Percentiles rank a stretch among this genome's conserved stretches.
Evolutionary conservation across 306 rosid species (phyloP).

Genomic region (Herpetospermum pedunculosum): DNA sequence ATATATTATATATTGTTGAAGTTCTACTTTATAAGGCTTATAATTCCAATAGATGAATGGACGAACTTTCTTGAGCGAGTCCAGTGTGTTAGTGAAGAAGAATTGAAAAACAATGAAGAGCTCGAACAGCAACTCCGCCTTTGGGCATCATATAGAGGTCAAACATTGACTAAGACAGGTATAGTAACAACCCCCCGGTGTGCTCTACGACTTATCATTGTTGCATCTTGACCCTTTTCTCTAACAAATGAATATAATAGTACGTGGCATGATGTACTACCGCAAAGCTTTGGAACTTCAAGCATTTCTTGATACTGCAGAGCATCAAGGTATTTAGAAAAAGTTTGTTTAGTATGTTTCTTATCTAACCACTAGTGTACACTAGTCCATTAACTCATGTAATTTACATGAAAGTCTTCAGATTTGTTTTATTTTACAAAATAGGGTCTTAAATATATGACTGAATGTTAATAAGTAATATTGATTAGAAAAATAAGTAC

Average conservation of each 20-base stretch:
- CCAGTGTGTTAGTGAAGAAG: slow-evolving; percentile 34
- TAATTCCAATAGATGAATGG: slow-evolving; percentile 70
- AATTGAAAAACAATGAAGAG: slow-evolving; percentile 31
- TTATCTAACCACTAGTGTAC: neutral
- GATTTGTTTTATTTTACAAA: neutral
- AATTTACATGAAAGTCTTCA: neutral
- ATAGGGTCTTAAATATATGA: neutral
- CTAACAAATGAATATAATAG: slow-evolving; percentile 15
- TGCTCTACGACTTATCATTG: neutral
- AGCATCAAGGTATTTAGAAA: slow-evolving; percentile 50
- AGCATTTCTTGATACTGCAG: slow-evolving; percentile 95
- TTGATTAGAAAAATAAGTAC: too few relatives aligned
- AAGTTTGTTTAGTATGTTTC: neutral
- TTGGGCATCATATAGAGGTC: slow-evolving; percentile 97
- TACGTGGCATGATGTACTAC: slow-evolving; percentile 96
- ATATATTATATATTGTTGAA: slow-evolving; percentile 2
- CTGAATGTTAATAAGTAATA: neutral
- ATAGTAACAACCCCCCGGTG: slow-evolving; percentile 1
- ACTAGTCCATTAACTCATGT: neutral
- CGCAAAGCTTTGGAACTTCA: slow-evolving; percentile 94
- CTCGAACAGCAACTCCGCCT: slow-evolving; percentile 62
- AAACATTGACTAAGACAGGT: slow-evolving; percentile 98
- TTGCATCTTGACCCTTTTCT: slow-evolving; percentile 6
- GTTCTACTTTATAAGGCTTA: slow-evolving; percentile 8
- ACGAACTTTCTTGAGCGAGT: slow-evolving; percentile 76